Evolutionary conservation across 2,329 filamentous ascomycete genomes (phyloP), one percentile per base, ranked within the genome.

Genomic region (Fusarium coicis): DNA sequence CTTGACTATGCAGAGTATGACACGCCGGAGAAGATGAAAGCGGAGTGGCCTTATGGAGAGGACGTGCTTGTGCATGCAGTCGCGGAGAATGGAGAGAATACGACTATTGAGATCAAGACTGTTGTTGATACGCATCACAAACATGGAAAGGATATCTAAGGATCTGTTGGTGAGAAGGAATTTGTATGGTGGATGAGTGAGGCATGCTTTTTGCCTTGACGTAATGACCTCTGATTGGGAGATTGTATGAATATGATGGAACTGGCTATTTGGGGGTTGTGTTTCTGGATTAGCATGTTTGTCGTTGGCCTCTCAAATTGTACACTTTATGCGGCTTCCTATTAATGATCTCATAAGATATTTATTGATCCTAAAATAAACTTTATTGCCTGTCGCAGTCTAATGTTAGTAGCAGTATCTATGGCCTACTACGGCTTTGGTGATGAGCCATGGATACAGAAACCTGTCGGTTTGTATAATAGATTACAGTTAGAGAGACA

Each of bases 61-160:
- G 83, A 86, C 30, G 81, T 83, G 5, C 64, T 84, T 4, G 81
- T 84, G 19, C 84, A 85, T 66, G 85, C 84, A 10, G 83, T 87
- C 4, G 79, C 80, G 0, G 76, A 81, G 47, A 83, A 77, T 12
- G 85, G 85, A 2, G 80, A 84, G 77, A 85, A 85, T 16, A 52
- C 30, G 7, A 52, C 30, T 14, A 15, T 36, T 34, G 47, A 34
- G 32, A 19, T 52, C 4, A 52, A 34, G 32, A 36, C 47, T 52
- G 32, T 52, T 23, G 10, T 34, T 12, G n/a, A 23, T 18, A 23
- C 32, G 7, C n/a, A 36, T 12, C 9, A 36, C 30, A 52, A 34
- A 10, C 21, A 52, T 12, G n/a, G 21, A 18, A 52, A 52, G 21
- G 32, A 11, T 36, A 12, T 36, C 15, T 50, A n/a, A 50, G 21